Evolutionary conservation across 78 protist genomes (phyloP).

Genomic region (Speleostelium caveatum): DNA sequence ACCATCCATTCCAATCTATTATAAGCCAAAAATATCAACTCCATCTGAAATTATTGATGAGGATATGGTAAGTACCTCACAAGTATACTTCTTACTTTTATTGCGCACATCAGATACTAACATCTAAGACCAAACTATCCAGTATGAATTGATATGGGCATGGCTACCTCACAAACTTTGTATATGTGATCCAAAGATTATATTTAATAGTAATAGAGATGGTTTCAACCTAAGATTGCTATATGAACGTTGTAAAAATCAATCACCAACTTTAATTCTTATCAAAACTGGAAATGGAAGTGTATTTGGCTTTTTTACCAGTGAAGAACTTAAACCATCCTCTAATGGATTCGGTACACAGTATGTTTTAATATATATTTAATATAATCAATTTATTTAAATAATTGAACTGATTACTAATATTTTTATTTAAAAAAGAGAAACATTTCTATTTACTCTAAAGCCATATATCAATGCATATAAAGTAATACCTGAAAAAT

Average conservation of each 20-base stretch:
- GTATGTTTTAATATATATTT: background rate
- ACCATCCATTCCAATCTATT: conserved; percentile 45
- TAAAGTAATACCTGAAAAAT: conserved; percentile 31
- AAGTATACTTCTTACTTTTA: too few relatives aligned
- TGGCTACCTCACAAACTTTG: conserved; percentile 59
- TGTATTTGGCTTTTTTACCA: conserved; percentile 52
- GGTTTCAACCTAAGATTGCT: conserved; percentile 40
- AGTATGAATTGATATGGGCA: conserved; percentile 72
- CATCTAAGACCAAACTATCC: background rate
- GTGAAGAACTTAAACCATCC: conserved; percentile 13
- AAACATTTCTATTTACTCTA: conserved; percentile 34
- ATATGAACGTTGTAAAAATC: background rate
- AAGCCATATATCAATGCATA: conserved; percentile 46
- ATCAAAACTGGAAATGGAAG: conserved; percentile 22
- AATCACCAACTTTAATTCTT: conserved; percentile 1
- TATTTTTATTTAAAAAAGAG: background rate
- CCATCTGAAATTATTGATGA: conserved; percentile 33
- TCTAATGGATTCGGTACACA: conserved; percentile 22
- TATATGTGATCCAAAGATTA: conserved; percentile 43
- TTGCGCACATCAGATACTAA: background rate
- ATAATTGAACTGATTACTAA: background rate
- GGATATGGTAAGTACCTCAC: conserved; percentile 49
- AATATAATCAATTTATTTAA: background rate
- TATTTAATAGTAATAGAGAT: conserved; percentile 18
- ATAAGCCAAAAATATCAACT: conserved; percentile 40